These are phyloP conservation scores for Chaetomium fimeti DNA, from an alignment of 495 filamentous ascomycete species.

Conservation along the genomic window DNA sequence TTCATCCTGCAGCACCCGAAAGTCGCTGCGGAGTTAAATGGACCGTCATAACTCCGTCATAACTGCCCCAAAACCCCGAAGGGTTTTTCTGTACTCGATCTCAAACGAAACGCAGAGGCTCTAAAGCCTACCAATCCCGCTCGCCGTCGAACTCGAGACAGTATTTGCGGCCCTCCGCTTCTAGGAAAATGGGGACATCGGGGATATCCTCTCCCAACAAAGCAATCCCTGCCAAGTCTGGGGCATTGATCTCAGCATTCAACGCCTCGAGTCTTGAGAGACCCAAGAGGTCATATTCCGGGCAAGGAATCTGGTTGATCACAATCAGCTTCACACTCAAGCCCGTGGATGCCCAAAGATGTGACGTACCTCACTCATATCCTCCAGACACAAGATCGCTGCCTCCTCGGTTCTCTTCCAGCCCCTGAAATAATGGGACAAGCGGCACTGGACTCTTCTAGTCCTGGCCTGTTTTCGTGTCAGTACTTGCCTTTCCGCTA, in stretches of 20 bases:
- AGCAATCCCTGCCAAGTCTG: constrained; percentile 13
- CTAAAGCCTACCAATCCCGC: neutral
- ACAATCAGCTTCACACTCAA: neutral
- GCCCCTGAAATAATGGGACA: constrained; percentile 3
- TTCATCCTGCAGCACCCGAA: no score
- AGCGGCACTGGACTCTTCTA: constrained; percentile 3
- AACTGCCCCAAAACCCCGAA: no score
- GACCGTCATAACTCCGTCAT: no score
- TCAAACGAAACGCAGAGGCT: no score
- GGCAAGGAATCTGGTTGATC: constrained; percentile 10
- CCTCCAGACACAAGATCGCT: neutral
- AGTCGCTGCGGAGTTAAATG: no score
- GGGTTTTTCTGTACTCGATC: neutral
- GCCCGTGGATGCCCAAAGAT: neutral
- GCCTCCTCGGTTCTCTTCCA: constrained; percentile 7
- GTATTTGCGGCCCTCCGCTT: neutral
- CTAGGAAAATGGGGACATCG: constrained; percentile 2
- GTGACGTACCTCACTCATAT: constrained; percentile 9
- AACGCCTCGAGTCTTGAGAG: constrained; percentile 5
- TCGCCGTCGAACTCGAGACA: constrained; percentile 11
- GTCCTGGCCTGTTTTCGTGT: constrained; percentile 3
- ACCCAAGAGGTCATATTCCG: constrained; percentile 14
- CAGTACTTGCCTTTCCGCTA: neutral
- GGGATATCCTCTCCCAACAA: constrained; percentile 6
- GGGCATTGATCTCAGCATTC: constrained; percentile 16